Base-by-base conservation (phyloP, 768 basidiomycete genomes). In the Suillus subluteus region DNA sequence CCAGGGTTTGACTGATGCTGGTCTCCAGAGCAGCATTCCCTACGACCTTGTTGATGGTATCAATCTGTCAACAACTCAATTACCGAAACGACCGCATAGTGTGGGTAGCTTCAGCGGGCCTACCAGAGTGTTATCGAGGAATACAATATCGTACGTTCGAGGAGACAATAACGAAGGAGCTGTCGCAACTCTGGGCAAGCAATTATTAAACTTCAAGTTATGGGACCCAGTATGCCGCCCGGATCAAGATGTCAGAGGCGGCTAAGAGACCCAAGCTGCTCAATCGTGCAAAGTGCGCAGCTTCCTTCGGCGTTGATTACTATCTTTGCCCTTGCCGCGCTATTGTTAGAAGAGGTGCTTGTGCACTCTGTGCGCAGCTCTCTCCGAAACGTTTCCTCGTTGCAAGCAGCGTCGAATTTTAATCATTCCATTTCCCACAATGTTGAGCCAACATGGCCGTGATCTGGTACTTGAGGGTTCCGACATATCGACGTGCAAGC, bases 161-260 rank as follows among this genome's bases (percentile, higher is more conserved):
- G 74, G 72, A 4, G 74, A 75, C 48, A 78, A 79, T 2, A 26
- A 30, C 7, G 77, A 48, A 23, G 50, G 23, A 52, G 15, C 50
- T 26, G 63, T 70, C 9, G 72, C 77, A 61, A 74, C 78, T 6
- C 78, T 83, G 37, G 71, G 72, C 26, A 66, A 76, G 2, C 78
- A 80, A 46, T 62, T 86, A 26, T 58, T 67, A 4, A 81, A 76
- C 15, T 78, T n/a, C n/a, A n/a, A n/a, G n/a, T n/a, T 81, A 38
- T 87, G 82, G 83, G 79, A 78, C 44, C 79, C 80, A 13, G 79
- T 88, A 16, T 88, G 84, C 84, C 74, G 80, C 48, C 79, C 84
- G 40, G 73, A 76, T 30, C 72, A 70, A 63, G 83, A 87, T 66
- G 71, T 86, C 2, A 69, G 73, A 15, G 65, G 63, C 62, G 32